Conservation (phyloP, 352 stramenopile species). For the Phytophthora hibernalis region DNA sequence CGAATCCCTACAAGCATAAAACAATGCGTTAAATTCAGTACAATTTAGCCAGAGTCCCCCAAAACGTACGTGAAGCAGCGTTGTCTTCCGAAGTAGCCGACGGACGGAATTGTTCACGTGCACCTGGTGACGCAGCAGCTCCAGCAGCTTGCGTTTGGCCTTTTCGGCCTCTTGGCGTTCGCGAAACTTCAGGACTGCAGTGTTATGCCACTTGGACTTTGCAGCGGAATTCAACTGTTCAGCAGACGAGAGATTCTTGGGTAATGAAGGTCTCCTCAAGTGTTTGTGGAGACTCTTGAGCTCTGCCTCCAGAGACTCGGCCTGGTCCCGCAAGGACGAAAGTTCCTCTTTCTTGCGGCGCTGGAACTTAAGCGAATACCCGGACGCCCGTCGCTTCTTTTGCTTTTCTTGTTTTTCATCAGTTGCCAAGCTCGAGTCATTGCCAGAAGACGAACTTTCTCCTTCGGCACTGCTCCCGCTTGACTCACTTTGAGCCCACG, state of each 20-base stretch:
- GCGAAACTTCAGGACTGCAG: background rate
- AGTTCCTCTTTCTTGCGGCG: background rate
- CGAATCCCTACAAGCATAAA: background rate
- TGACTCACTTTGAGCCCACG: background rate
- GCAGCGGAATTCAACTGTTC: too few relatives aligned
- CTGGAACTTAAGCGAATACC: background rate
- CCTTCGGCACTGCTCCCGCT: background rate
- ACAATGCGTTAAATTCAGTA: background rate
- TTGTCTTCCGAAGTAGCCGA: background rate
- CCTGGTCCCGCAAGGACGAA: too few relatives aligned
- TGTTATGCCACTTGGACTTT: background rate
- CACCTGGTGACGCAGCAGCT: background rate
- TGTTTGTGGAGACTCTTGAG: background rate
- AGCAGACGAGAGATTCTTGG: background rate
- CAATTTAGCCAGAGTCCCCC: background rate
- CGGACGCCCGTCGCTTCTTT: background rate
- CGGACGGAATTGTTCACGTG: background rate
- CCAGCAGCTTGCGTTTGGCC: background rate
- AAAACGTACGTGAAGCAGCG: background rate
- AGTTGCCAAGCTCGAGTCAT: background rate
- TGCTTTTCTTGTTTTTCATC: background rate
- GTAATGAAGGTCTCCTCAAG: background rate
- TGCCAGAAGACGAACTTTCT: background rate
- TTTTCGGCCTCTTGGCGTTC: background rate
- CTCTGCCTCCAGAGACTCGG: background rate